Evolutionary conservation across 371 early-diverging fungal genomes (phyloP).

Genomic region (Actinomortierella wolfii): DNA sequence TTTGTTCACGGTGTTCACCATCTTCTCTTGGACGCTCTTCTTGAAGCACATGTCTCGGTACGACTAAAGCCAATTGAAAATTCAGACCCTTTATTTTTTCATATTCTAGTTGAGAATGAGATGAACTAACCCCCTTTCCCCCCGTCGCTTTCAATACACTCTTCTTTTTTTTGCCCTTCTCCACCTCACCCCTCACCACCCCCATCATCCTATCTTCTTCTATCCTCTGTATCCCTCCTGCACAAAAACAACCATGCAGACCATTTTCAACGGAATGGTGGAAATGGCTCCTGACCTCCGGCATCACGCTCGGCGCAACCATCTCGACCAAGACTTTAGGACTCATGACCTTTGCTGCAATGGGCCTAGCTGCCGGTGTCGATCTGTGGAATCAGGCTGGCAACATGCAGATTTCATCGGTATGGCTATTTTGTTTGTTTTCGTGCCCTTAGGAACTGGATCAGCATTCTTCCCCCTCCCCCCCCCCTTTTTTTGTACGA

Average conservation of each 20-base stretch:
- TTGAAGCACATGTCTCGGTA: not conserved
- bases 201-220: too few relatives aligned
- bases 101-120: too few relatives aligned
- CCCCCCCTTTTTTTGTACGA: not conserved
- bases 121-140: too few relatives aligned
- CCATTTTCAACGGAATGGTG: slow-evolving; percentile 13
- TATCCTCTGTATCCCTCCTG: not conserved
- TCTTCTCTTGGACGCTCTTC: not conserved
- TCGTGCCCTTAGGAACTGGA: not conserved
- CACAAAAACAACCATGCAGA: not conserved
- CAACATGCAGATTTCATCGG: not conserved
- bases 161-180: too few relatives aligned
- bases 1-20: not conserved
- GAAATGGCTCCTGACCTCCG: slow-evolving; percentile 13
- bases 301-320: slow-evolving; percentile 7
- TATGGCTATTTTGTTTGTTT: not conserved
- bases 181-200: too few relatives aligned
- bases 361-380: not conserved
- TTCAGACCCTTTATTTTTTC: too few relatives aligned
- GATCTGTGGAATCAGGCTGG: slow-evolving; percentile 6
- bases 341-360: not conserved
- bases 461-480: not conserved
- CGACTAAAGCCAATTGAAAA: too few relatives aligned
- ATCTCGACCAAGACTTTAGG: slow-evolving; percentile 17
- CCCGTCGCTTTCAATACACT: too few relatives aligned